Conservation (phyloP, 75 land plant species). For the Pseudotsuga menziesii region DNA sequence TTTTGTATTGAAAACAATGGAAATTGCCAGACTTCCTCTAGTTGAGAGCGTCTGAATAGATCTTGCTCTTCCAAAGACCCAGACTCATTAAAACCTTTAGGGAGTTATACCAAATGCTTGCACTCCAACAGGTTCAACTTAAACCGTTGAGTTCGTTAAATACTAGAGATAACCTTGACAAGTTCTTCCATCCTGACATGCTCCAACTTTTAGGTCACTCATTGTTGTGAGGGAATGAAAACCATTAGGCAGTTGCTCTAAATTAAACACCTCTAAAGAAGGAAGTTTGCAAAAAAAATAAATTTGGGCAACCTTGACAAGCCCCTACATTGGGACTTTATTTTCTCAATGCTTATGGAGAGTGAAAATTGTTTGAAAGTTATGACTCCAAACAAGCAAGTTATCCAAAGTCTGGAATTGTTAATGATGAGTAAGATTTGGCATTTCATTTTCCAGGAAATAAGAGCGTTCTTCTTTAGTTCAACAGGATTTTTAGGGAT, state of each 20-base stretch:
- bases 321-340: too few species aligned
- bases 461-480: too few species aligned
- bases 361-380: too few species aligned
- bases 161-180: neutral
- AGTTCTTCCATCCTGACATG: neutral
- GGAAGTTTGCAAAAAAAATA: too few species aligned
- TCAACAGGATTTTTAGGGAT: too few species aligned
- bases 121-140: neutral
- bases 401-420: too few species aligned
- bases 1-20: neutral
- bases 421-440: too few species aligned
- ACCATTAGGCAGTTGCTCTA: neutral
- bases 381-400: too few species aligned
- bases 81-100: neutral
- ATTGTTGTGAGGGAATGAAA: neutral
- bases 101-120: neutral
- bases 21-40: neutral
- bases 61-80: neutral
- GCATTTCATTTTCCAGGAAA: too few species aligned
- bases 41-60: neutral
- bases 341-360: too few species aligned
- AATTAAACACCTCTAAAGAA: neutral
- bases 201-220: neutral
- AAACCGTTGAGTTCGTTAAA: neutral
- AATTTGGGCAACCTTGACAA: too few species aligned